phyloP scores from a whole-genome alignment of 2,329 filamentous ascomycete species.

The Nannizzia gypsea region DNA sequence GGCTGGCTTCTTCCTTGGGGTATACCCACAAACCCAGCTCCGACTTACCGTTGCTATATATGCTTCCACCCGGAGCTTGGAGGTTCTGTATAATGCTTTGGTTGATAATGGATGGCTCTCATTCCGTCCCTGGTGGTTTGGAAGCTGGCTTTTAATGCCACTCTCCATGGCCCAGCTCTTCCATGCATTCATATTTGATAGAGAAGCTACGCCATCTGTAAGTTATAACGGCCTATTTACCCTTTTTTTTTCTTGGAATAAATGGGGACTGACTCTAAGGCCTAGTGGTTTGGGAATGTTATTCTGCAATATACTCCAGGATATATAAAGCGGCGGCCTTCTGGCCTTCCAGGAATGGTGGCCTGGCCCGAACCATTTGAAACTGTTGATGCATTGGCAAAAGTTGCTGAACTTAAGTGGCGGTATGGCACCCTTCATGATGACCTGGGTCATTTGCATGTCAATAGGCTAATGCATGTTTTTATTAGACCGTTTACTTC shows the following conservation, averaged over 20 bases:
- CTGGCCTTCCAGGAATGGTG: conserved; percentile 52
- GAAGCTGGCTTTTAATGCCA: conserved; percentile 71
- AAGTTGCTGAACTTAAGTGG: conserved; percentile 73
- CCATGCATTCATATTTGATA: conserved; percentile 64
- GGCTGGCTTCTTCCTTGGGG: conserved; percentile 69
- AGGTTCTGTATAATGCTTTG: conserved; percentile 74
- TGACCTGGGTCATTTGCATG: neutral
- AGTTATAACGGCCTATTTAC: conserved; percentile 15
- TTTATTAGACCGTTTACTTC: conserved; percentile 57
- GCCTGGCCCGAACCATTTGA: conserved; percentile 65
- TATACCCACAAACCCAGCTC: conserved; percentile 59
- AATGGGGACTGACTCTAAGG: neutral
- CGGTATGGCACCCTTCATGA: conserved; percentile 45
- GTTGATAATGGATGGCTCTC: conserved; percentile 57
- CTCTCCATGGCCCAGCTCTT: conserved; percentile 64
- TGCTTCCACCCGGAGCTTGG: conserved; percentile 64
- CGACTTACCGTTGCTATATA: conserved; percentile 75
- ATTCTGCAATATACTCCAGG: conserved; percentile 59
- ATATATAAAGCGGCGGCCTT: conserved; percentile 65
- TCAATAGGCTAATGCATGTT: conserved; percentile 15
- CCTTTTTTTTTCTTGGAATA: neutral
- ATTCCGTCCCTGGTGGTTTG: conserved; percentile 70
- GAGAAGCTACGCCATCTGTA: conserved; percentile 58
- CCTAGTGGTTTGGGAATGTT: conserved; percentile 49
- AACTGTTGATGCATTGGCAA: conserved; percentile 67